These are phyloP conservation scores for Trichophyton rubrum DNA, from an alignment of 2,329 filamentous ascomycete species.

Conservation along the genomic window DNA sequence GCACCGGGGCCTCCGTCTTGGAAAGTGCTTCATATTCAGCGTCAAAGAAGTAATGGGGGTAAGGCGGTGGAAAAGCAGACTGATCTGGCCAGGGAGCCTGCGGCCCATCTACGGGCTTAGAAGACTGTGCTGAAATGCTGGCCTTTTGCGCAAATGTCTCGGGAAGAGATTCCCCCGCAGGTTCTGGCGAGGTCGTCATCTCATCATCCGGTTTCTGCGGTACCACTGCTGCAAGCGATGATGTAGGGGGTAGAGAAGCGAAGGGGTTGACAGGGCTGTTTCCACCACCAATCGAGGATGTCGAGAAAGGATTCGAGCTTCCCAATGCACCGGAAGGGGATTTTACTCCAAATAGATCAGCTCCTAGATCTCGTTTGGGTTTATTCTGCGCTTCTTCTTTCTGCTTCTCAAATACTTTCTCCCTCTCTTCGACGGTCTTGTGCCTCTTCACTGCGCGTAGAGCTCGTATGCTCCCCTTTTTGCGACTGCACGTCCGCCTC, in stretches of 20 bases:
- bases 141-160: constrained; percentile 64
- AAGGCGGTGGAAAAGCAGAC: constrained; percentile 54
- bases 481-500: constrained; percentile 64
- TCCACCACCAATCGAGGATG: constrained; percentile 24
- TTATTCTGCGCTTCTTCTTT: constrained; percentile 11
- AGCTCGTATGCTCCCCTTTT: constrained; percentile 66
- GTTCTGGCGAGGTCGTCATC: constrained; percentile 16
- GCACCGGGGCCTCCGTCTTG: constrained; percentile 37
- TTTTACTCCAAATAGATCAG: constrained; percentile 52
- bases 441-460: constrained; percentile 53
- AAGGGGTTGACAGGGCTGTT: constrained; percentile 46
- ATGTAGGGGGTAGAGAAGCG: constrained; percentile 32
- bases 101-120: constrained; percentile 23
- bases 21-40: constrained; percentile 85
- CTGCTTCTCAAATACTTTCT: constrained; percentile 15
- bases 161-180: constrained; percentile 45
- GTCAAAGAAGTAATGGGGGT: constrained; percentile 69
- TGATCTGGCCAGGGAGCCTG: constrained; percentile 62
- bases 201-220: constrained; percentile 23
- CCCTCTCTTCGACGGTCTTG: constrained; percentile 21
- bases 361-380: constrained; percentile 32
- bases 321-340: constrained; percentile 24
- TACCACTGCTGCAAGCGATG: constrained; percentile 33
- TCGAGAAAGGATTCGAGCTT: constrained; percentile 45
- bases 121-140: constrained; percentile 33